Conservation (phyloP, 345 rosid genomes). For the Citrus medica region DNA sequence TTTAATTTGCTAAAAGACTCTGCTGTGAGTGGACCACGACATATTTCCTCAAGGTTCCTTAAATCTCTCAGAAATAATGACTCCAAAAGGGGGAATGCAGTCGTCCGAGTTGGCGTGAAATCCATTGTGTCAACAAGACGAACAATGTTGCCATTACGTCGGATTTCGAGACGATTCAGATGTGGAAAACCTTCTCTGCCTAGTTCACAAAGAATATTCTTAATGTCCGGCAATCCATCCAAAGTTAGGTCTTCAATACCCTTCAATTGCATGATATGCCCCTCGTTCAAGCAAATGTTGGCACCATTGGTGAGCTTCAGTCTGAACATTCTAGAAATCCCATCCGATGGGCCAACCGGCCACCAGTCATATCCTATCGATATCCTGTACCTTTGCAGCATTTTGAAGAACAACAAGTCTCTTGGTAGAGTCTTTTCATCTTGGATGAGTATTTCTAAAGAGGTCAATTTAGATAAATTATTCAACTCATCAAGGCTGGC, state of each 20-base stretch:
- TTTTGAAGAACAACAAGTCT: background rate
- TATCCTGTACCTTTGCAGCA: too few relatives aligned
- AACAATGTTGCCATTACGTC: background rate
- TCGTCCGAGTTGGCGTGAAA: background rate
- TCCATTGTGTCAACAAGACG: background rate
- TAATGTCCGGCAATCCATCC: background rate
- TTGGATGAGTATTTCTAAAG: constrained; percentile 2
- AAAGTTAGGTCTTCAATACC: constrained; percentile 5
- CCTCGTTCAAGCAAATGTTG: background rate
- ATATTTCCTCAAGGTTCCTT: constrained; percentile 9
- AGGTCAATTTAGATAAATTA: constrained; percentile 6
- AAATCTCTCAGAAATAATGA: background rate
- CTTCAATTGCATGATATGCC: background rate
- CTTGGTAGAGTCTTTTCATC: background rate
- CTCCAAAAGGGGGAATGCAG: constrained; percentile 4
- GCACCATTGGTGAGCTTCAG: accelerated
- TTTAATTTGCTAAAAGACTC: constrained; percentile 14
- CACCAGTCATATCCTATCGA: too few relatives aligned
- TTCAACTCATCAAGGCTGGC: constrained; percentile 19
- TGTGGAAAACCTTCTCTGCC: background rate
- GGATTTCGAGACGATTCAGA: constrained; percentile 1
- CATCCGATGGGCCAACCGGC: too few relatives aligned
- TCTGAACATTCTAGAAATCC: accelerated
- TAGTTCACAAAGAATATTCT: background rate
- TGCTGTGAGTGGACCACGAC: background rate